Conservation (phyloP, 805 yeast species). For the Myxozyma vanderwaltii region DNA sequence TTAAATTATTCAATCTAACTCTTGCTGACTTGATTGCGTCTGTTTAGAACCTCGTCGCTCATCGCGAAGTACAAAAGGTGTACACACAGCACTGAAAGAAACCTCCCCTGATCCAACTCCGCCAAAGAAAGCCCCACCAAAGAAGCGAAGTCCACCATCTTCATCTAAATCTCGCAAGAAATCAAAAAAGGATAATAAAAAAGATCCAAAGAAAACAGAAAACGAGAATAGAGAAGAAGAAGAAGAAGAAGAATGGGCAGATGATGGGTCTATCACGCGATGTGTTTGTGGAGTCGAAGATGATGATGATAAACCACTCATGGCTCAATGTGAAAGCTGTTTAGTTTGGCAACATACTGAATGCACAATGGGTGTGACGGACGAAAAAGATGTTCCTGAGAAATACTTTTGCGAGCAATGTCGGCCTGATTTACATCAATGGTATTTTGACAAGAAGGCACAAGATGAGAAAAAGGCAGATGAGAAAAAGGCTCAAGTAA, state of each 20-base stretch:
- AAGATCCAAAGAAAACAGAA: constrained; percentile 30
- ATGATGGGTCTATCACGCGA: constrained; percentile 34
- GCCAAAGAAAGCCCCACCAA: background rate
- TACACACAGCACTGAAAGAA: constrained; percentile 34
- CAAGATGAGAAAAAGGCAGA: constrained; percentile 26
- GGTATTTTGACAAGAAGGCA: constrained; percentile 13
- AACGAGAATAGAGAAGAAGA: constrained; percentile 24
- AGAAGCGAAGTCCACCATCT: background rate
- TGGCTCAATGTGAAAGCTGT: constrained; percentile 69
- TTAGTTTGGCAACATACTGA: constrained; percentile 68
- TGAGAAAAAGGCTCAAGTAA: background rate
- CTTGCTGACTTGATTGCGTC: background rate
- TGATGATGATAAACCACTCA: constrained; percentile 44
- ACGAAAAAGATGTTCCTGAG: constrained; percentile 52
- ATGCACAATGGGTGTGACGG: constrained; percentile 56
- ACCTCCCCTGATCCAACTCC: constrained; percentile 6
- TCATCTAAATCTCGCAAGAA: constrained; percentile 5
- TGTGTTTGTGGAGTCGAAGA: constrained; percentile 40
- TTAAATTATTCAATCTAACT: background rate
- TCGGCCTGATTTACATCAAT: constrained; percentile 41
- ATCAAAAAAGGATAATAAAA: background rate
- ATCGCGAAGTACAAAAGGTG: constrained; percentile 46
- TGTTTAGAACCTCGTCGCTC: constrained; percentile 43
- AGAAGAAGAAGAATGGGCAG: constrained; percentile 28
- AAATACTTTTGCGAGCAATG: constrained; percentile 59